Evolutionary conservation across 768 basidiomycete species (phyloP), one percentile per base, ranked within the genome.

Genomic region (Tylopilus vinaceipallidus): DNA sequence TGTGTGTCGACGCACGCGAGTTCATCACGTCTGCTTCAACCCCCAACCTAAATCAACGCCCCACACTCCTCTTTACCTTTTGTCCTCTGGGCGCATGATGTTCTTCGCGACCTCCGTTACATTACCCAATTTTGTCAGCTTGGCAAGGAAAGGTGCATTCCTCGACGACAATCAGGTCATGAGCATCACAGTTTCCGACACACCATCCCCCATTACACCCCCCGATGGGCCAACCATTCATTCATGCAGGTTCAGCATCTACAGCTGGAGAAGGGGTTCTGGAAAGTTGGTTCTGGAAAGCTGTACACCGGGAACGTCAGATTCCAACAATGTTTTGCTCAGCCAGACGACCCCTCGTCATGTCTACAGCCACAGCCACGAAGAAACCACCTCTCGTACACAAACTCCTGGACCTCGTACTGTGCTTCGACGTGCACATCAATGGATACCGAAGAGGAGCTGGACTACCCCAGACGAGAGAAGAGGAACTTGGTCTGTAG

Each of bases 211-310:
- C n/a, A 45, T 50, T 6, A 22, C 54, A 13, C 49, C 60, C 4
- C 36, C 62, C 1, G 58, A 63, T 19, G 57, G 53, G 43, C 50
- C 54, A 14, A 50, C 50, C 36, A 76, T n/a, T n/a, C n/a, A 74
- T 62, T 77, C 72, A 41, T 73, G 76, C 46, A 79, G 78, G 14
- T 80, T 79, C 12, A 86, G 76, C 38, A 83, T 88, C 49, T 86
- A 3, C 80, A 91, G 59, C 90, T 92, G 63, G 97, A 99, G 79
- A 86, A 87, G 66, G 97, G 98, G 68, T 98, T 98, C 84, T 87
- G 89, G 73, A 86, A 88, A 61, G 97, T 94, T 2, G 91, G 68
- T 98, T 98, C 84, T 87, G 89, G 73, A 86, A 88, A 61, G 97
- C 94, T 2, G 91, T 98, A 2, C 91, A 94, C 63, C 95, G 95